Percentiles rank a stretch among this genome's conserved stretches.
phyloP scores from a whole-genome alignment of 2,329 filamentous ascomycete species.

The Gremmenia infestans region DNA sequence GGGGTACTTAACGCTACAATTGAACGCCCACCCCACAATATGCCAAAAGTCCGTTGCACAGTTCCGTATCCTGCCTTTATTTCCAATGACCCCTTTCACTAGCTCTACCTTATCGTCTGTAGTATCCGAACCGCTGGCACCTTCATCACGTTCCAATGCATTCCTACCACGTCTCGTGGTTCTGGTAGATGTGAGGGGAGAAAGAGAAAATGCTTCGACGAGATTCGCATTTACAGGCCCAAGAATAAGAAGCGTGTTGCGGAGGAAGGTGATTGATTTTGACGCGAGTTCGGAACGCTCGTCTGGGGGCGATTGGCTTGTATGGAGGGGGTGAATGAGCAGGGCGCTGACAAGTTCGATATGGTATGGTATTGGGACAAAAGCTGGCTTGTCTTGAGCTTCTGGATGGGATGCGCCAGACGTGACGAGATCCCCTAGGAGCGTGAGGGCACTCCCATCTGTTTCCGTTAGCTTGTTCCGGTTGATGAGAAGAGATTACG shows the following conservation, averaged over 20 bases:
- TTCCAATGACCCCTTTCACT: constrained; percentile 56
- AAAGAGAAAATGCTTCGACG: constrained; percentile 67
- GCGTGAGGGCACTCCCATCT: constrained; percentile 55
- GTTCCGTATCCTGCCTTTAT: constrained; percentile 63
- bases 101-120: constrained; percentile 41
- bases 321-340: constrained; percentile 75
- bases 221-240: constrained; percentile 69
- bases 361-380: constrained; percentile 65
- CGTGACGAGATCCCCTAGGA: constrained; percentile 60
- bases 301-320: constrained; percentile 61
- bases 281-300: constrained; percentile 60
- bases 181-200: constrained; percentile 21
- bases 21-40: constrained; percentile 86
- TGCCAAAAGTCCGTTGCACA: constrained; percentile 87
- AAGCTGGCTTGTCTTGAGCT: constrained; percentile 41
- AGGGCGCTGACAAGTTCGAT: constrained; percentile 75
- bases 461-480: constrained; percentile 3
- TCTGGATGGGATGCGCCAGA: constrained; percentile 40
- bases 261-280: constrained; percentile 65
- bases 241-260: constrained; percentile 57
- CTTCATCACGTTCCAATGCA: constrained; percentile 32
- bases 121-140: constrained; percentile 38
- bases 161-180: constrained; percentile 25
- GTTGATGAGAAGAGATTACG: neutral
- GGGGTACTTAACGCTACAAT: constrained; percentile 71